Conservation (phyloP, 371 early-diverging fungal genomes). For the Ordospora colligata region DNA sequence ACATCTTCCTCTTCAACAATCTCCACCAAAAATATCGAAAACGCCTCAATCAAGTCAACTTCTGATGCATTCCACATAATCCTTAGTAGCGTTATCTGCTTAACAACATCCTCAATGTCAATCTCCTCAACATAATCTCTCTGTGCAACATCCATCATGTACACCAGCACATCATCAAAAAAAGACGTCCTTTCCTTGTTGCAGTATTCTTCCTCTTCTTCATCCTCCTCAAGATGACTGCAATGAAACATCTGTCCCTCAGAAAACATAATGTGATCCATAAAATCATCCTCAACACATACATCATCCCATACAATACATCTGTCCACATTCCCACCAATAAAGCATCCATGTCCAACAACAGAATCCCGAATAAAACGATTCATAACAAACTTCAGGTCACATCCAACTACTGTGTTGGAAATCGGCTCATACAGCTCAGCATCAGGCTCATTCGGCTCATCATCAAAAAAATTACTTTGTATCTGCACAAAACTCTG, state of each 20-base stretch:
- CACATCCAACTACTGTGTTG: constrained; percentile 23
- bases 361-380: constrained; percentile 2
- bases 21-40: constrained; percentile 46
- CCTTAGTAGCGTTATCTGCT: constrained; percentile 41
- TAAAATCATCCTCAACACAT: constrained; percentile 5
- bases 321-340: constrained; percentile 22
- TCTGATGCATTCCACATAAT: constrained; percentile 50
- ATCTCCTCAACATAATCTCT: background rate
- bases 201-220: background rate
- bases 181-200: constrained; percentile 23
- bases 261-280: constrained; percentile 5
- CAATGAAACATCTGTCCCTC: background rate
- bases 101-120: constrained; percentile 31
- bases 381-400: constrained; percentile 13
- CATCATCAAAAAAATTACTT: constrained; percentile 17
- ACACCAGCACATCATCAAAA: constrained; percentile 42
- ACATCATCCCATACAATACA: constrained; percentile 46
- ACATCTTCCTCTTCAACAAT: constrained; percentile 13
- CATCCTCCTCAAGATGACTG: constrained; percentile 9
- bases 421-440: background rate
- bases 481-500: background rate
- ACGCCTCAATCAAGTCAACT: constrained; percentile 46
- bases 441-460: background rate
- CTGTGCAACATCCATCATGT: constrained; percentile 10
- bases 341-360: constrained; percentile 28